Evolutionary conservation across 306 rosid genomes (phyloP).

Genomic region (Acacia acuminata): DNA sequence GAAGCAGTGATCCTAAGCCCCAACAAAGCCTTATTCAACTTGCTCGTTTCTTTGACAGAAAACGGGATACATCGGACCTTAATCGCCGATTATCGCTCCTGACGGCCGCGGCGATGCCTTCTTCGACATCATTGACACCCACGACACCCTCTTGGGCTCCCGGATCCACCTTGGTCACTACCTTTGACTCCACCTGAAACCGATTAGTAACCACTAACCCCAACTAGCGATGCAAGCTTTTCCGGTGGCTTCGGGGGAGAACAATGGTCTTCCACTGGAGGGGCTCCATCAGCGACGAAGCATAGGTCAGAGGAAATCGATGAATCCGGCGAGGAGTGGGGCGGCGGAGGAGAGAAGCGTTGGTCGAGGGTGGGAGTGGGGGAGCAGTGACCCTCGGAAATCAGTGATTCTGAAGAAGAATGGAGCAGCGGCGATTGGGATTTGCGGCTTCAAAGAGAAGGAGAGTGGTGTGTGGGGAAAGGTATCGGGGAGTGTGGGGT

Average conservation of each 20-base stretch:
- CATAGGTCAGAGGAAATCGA: constrained; percentile 46
- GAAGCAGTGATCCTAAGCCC: constrained; percentile 56
- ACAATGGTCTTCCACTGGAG: constrained; percentile 21
- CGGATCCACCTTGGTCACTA: constrained; percentile 56
- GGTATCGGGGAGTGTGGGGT: constrained; percentile 21
- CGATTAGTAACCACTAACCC: constrained; percentile 50
- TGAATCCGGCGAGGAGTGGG: constrained; percentile 33
- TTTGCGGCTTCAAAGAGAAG: constrained; percentile 31
- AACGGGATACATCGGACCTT: constrained; percentile 45
- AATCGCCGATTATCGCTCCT: constrained; percentile 39
- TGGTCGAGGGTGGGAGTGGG: constrained; percentile 26
- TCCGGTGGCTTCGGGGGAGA: constrained; percentile 28
- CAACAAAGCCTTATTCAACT: constrained; percentile 49
- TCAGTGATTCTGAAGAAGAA: constrained; percentile 38
- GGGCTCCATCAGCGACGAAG: constrained; percentile 30
- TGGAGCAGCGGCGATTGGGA: constrained; percentile 51
- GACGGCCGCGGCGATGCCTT: constrained; percentile 3
- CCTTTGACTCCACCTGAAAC: constrained; percentile 53
- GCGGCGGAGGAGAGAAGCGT: constrained; percentile 23
- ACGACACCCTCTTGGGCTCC: constrained; percentile 50
- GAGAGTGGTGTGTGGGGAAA: constrained; percentile 30
- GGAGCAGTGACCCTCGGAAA: constrained; percentile 35
- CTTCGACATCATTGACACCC: constrained; percentile 34
- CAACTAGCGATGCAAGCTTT: constrained; percentile 26
- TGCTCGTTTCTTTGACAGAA: constrained; percentile 40